Conservation (phyloP, 176 grass and related monocot species). For the Musa itinerans region DNA sequence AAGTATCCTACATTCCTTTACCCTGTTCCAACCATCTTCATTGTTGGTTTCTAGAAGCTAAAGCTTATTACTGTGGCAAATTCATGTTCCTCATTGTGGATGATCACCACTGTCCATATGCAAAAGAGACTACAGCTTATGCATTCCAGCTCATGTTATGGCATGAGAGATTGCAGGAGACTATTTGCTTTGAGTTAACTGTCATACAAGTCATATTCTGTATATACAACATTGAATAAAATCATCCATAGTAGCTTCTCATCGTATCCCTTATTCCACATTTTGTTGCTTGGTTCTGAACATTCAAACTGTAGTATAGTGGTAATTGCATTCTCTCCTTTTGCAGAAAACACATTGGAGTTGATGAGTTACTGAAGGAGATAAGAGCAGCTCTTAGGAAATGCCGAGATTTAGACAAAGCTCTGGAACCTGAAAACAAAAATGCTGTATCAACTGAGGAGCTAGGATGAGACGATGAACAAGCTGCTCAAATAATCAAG, state of each 20-base stretch:
- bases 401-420: constrained; percentile 43
- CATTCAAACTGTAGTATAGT: background rate
- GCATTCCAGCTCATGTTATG: too few relatives aligned
- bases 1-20: too few relatives aligned
- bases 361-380: constrained; percentile 73
- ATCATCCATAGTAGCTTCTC: background rate
- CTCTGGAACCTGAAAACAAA: background rate
- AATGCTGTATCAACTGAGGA: background rate
- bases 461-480: background rate
- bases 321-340: background rate
- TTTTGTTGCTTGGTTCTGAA: background rate
- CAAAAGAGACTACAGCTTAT: too few relatives aligned
- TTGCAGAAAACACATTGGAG: constrained; percentile 65
- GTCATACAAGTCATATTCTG: too few relatives aligned
- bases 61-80: too few relatives aligned
- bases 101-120: too few relatives aligned
- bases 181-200: too few relatives aligned
- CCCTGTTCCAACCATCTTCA: too few relatives aligned
- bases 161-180: too few relatives aligned
- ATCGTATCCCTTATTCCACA: background rate
- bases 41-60: too few relatives aligned
- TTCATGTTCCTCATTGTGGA: too few relatives aligned
- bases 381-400: constrained; percentile 65
- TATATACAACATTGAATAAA: too few relatives aligned
- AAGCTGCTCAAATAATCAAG: background rate